Conservation (phyloP, 1,284 basidiomycete genomes). For the Puccinia polysora region DNA sequence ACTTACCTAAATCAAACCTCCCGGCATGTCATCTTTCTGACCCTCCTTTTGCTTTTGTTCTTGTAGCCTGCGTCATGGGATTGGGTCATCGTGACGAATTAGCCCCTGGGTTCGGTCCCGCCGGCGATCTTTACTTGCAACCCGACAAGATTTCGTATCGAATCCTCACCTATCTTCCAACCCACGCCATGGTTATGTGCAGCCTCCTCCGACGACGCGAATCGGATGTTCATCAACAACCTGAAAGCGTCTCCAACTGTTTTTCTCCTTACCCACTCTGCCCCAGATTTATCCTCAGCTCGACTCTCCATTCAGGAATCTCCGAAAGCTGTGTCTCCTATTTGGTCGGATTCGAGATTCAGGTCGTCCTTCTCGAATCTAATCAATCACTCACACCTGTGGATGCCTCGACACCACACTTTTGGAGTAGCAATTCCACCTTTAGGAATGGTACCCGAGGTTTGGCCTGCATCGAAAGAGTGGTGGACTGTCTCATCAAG, state of each 20-base stretch:
- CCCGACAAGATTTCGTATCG: slow-evolving; percentile 43
- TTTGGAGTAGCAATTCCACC: slow-evolving; percentile 35
- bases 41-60: background rate
- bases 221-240: slow-evolving; percentile 1
- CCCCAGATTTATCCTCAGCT: slow-evolving; percentile 40
- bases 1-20: too few species aligned
- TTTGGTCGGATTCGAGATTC: slow-evolving; percentile 40
- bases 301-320: slow-evolving; percentile 37
- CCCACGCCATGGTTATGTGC: slow-evolving; percentile 39
- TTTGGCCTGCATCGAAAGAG: slow-evolving; percentile 31
- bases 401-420: slow-evolving; percentile 13
- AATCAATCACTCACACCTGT: slow-evolving; percentile 12
- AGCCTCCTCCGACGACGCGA: slow-evolving; percentile 30
- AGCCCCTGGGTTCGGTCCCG: slow-evolving; percentile 29
- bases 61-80: slow-evolving; percentile 38
- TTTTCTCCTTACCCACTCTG: slow-evolving; percentile 42
- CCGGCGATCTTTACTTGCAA: slow-evolving; percentile 41
- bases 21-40: background rate
- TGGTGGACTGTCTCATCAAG: slow-evolving; percentile 13
- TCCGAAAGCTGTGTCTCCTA: slow-evolving; percentile 37
- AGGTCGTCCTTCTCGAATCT: slow-evolving; percentile 38
- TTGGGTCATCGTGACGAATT: slow-evolving; percentile 37
- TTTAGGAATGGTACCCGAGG: slow-evolving; percentile 26
- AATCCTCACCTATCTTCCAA: slow-evolving; percentile 16
- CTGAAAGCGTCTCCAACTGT: background rate